Evolutionary conservation across 441 rosid species (phyloP).

Genomic region (Adansonia grandidieri): DNA sequence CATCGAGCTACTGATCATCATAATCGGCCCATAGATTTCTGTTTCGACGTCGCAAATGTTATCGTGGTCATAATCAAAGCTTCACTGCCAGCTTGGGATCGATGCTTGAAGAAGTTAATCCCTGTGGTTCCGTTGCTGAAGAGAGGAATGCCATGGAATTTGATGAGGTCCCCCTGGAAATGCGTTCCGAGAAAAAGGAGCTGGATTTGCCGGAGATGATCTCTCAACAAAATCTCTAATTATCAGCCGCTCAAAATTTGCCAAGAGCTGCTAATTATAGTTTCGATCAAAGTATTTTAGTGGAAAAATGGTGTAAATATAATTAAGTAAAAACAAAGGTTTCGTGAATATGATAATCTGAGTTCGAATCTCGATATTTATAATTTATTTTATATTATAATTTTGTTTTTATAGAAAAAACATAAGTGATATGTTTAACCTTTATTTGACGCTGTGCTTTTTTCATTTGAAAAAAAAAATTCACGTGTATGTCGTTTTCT

Average conservation of each 20-base stretch:
- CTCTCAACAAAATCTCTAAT: conserved; percentile 12
- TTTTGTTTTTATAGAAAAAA: too few species aligned
- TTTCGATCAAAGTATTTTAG: not conserved
- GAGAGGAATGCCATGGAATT: conserved; percentile 8
- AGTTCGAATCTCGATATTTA: too few species aligned
- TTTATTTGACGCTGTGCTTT: too few species aligned
- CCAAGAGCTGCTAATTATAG: not conserved
- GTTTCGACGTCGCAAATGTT: conserved; percentile 3
- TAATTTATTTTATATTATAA: too few species aligned
- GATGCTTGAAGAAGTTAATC: conserved; percentile 28
- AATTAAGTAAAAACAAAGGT: not conserved
- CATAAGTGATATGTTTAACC: too few species aligned
- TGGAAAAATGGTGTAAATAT: not conserved
- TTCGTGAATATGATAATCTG: too few species aligned
- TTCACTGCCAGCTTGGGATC: conserved; percentile 22
- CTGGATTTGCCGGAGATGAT: conserved; percentile 49
- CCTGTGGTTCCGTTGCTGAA: conserved; percentile 4
- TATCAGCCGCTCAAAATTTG: not conserved
- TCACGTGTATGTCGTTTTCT: not conserved
- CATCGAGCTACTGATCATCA: not conserved
- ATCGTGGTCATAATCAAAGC: not conserved
- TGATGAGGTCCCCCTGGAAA: conserved; percentile 19
- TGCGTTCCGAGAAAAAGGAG: conserved; percentile 34
- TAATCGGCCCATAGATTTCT: not conserved
- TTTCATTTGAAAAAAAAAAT: too few species aligned